phyloP scores from a whole-genome alignment of 2,329 filamentous ascomycete species.

The Fusarium albosuccineum region DNA sequence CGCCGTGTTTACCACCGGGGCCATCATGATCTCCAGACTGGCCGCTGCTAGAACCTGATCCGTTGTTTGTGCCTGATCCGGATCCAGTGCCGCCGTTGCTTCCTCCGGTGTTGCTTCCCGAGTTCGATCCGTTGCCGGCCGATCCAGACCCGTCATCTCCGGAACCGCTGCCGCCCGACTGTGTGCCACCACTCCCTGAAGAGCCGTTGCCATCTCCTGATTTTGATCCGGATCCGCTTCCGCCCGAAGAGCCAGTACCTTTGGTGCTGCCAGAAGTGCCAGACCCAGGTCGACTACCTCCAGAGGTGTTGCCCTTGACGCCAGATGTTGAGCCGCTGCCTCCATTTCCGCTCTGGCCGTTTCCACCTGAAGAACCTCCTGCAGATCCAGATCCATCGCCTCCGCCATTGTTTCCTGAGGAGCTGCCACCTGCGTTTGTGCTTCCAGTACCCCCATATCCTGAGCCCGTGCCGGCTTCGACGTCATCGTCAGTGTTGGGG shows the following conservation, averaged over 20 bases:
- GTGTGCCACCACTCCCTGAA: too few species aligned
- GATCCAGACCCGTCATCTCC: slow-evolving; percentile 1
- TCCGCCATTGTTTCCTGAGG: too few species aligned
- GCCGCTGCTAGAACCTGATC: background rate
- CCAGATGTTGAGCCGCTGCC: too few species aligned
- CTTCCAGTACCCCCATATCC: too few species aligned
- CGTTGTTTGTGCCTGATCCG: background rate
- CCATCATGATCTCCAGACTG: background rate
- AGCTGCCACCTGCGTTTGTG: too few species aligned
- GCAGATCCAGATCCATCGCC: too few species aligned
- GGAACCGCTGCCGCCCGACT: background rate
- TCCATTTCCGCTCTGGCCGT: background rate
- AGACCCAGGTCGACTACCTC: too few species aligned
- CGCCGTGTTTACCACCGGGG: background rate
- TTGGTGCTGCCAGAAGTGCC: too few species aligned
- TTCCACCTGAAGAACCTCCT: background rate
- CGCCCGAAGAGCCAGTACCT: background rate
- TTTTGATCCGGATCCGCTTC: background rate
- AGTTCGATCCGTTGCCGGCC: background rate
- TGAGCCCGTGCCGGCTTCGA: background rate
- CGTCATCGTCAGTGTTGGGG: background rate
- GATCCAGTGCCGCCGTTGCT: background rate
- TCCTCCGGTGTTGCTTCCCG: background rate
- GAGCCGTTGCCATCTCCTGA: too few species aligned
- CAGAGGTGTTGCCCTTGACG: too few species aligned